Evolutionary conservation across 1,284 basidiomycete genomes (phyloP).

Genomic region (Rhodotorula sp.): DNA sequence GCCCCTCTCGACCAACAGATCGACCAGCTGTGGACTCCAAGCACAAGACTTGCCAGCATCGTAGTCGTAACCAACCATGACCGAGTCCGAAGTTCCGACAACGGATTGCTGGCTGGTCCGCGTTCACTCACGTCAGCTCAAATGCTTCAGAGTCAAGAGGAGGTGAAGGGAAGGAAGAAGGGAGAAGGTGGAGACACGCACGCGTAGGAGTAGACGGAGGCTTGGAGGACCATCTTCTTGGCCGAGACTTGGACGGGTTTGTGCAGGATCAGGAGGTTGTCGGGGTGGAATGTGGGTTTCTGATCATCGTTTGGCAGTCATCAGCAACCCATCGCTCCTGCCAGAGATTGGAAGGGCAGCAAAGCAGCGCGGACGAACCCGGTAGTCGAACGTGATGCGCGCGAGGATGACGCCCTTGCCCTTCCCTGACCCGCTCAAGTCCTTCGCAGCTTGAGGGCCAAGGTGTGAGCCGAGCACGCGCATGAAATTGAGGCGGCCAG

Average conservation of each 20-base stretch:
- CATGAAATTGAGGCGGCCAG: conserved; percentile 26
- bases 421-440: conserved; percentile 23
- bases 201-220: conserved; percentile 26
- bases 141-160: neutral
- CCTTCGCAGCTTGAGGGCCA: neutral
- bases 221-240: conserved; percentile 25
- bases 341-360: neutral
- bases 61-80: conserved; percentile 34
- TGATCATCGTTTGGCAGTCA: neutral
- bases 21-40: conserved; percentile 6
- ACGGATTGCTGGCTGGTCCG: conserved; percentile 16
- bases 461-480: neutral
- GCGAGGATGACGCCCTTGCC: conserved; percentile 35
- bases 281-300: conserved; percentile 28
- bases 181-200: neutral
- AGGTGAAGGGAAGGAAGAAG: too few species aligned
- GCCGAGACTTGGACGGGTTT: neutral
- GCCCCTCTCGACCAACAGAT: conserved; percentile 7
- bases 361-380: conserved; percentile 2
- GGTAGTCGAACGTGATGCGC: conserved; percentile 22
- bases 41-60: conserved; percentile 9
- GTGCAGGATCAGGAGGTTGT: conserved; percentile 30
- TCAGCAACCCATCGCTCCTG: neutral
- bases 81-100: conserved; percentile 21
- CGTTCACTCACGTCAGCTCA: neutral